Conservation (phyloP, 192 early-diverging fungal genomes). For the Coemansia sp. region DNA sequence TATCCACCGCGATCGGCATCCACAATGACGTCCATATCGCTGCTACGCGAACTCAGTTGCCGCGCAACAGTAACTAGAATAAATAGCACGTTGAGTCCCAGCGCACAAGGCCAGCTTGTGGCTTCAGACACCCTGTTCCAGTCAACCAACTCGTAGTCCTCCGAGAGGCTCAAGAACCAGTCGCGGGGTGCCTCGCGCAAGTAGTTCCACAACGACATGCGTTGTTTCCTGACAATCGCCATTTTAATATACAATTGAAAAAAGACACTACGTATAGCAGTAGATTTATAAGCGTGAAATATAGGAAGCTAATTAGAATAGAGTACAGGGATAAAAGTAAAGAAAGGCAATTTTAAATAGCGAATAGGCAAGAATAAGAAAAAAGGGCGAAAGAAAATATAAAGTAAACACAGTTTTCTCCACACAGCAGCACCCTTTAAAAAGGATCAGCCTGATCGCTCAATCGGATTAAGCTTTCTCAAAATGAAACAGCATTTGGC, state of each 20-base stretch:
- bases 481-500: too few species aligned
- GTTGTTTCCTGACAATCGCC: slow-evolving; percentile 34
- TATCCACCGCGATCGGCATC: slow-evolving; percentile 16
- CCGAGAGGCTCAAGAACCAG: slow-evolving; percentile 42
- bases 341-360: too few species aligned
- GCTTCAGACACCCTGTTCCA: slow-evolving; percentile 49
- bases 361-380: neutral
- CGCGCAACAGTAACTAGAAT: slow-evolving; percentile 30
- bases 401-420: neutral
- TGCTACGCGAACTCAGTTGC: slow-evolving; percentile 16
- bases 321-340: neutral
- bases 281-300: neutral
- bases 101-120: slow-evolving; percentile 53
- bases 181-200: slow-evolving; percentile 46
- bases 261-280: neutral
- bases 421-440: too few species aligned
- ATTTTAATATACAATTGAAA: slow-evolving; percentile 15
- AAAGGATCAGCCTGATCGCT: too few species aligned
- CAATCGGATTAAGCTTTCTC: too few species aligned
- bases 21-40: slow-evolving; percentile 23
- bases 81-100: slow-evolving; percentile 40
- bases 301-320: neutral
- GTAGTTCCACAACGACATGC: slow-evolving; percentile 34
- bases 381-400: neutral
- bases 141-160: slow-evolving; percentile 55